Base-by-base conservation (phyloP, 2,329 filamentous ascomycete species). In the Aspergillus ustus region DNA sequence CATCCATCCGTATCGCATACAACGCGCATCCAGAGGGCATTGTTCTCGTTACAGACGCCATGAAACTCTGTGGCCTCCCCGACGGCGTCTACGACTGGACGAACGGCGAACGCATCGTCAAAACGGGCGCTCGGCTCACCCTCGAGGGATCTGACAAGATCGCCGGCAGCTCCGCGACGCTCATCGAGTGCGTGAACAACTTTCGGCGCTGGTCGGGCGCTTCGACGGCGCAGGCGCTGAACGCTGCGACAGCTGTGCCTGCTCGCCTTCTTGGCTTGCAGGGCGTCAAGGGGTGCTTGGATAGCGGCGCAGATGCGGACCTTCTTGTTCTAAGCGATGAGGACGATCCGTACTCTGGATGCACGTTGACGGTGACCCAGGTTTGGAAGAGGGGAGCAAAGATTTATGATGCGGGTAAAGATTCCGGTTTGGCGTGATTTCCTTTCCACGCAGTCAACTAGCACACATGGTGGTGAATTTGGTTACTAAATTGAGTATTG, bases 1-100 rank as follows among this genome's bases (percentile, higher is more conserved):
- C 92, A 1, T 91, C 91, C 0, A 87, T 97, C 77, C 93, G 93
- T 75, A 94, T 97, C 63, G 93, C 93, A 1, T 96, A 89, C 81
- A 91, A 91, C 67, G 89, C 92, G 0, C 91, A 97, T 72, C 92
- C 92, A 0, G 85, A 89, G 4, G 93, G 93, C 0, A 89, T 95
- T 70, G 90, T 97, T 63, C 85, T 97, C 6, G 93, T 97, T 49
- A 97, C 93, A 0, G 93, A 97, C 76, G 93, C 93, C 5, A 96
- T 96, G 92, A 89, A 91, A 67, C 84, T 96, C 17, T 89, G 91
- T 20, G 93, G 93, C 0, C 82, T 96, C 57, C 90, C 91, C 0
- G 93, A 97, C 70, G 93, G 93, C 3, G 84, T 86, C 2, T 96
- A 97, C 73, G 86, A 89, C 64, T 96, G 92, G 92, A 93, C 88